These are phyloP conservation scores for Microcyclosporella mali DNA, from an alignment of 2,329 filamentous ascomycete species.

Conservation along the genomic window DNA sequence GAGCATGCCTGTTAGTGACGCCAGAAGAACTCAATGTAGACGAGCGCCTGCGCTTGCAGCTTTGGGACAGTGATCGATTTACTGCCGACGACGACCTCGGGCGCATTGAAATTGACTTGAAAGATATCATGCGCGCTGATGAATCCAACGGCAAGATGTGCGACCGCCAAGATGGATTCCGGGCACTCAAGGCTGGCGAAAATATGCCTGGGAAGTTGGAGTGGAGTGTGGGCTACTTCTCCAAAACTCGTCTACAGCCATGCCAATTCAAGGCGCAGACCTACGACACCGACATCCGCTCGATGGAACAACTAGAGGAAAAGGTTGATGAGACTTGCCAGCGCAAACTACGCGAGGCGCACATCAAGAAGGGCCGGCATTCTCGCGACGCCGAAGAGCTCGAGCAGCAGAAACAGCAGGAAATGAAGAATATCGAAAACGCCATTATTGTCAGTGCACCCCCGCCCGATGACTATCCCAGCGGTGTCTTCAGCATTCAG, in stretches of 20 bases:
- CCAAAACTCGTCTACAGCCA: constrained; percentile 58
- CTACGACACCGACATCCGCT: constrained; percentile 52
- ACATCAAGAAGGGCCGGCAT: constrained; percentile 47
- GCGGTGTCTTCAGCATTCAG: constrained; percentile 63
- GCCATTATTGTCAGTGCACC: constrained; percentile 63
- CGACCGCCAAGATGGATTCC: constrained; percentile 59
- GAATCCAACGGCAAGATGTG: constrained; percentile 57
- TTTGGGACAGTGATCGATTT: constrained; percentile 70
- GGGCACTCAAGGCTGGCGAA: constrained; percentile 58
- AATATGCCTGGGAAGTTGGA: constrained; percentile 62
- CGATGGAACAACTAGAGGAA: constrained; percentile 52
- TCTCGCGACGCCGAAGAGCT: constrained; percentile 45
- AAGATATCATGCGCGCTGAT: constrained; percentile 55
- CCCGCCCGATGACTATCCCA: constrained; percentile 55
- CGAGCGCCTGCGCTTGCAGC: constrained; percentile 56
- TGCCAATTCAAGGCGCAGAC: constrained; percentile 58
- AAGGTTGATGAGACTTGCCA: constrained; percentile 51
- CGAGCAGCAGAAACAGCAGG: constrained; percentile 61
- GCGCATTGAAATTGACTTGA: constrained; percentile 63
- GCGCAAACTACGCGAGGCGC: constrained; percentile 60
- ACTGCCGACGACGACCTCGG: constrained; percentile 70
- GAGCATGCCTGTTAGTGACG: constrained; percentile 61
- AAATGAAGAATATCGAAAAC: constrained; percentile 53
- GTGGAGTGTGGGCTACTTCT: constrained; percentile 67
- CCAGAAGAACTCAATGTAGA: constrained; percentile 66